Evolutionary conservation across 345 rosid species (phyloP).

Genomic region (Salix caprea): DNA sequence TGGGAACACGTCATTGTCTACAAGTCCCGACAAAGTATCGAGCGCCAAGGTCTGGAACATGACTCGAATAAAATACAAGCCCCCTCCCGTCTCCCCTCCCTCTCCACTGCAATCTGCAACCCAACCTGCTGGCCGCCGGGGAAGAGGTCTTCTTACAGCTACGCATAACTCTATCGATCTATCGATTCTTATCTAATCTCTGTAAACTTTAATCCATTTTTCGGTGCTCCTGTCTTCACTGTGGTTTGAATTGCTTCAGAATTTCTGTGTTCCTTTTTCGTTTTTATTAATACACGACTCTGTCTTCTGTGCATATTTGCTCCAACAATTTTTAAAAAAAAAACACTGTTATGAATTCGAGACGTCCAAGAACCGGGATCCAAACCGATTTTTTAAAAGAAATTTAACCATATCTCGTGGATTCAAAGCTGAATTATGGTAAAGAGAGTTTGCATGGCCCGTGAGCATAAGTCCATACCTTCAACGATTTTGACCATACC

Average conservation of each 20-base stretch:
- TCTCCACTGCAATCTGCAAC: too few relatives aligned
- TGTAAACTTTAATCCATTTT: not conserved
- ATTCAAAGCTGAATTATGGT: too few relatives aligned
- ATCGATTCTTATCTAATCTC: not conserved
- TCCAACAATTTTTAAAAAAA: not conserved
- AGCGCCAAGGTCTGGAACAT: slow-evolving; percentile 10
- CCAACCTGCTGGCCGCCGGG: too few relatives aligned
- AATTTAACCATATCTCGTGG: too few relatives aligned
- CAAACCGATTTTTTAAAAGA: too few relatives aligned
- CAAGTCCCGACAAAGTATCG: slow-evolving; percentile 35
- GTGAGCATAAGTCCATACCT: not conserved
- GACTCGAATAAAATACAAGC: not conserved
- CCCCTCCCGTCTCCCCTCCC: too few relatives aligned
- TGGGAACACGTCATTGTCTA: slow-evolving; percentile 32
- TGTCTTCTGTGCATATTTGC: not conserved
- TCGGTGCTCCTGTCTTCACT: not conserved
- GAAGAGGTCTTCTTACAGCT: too few relatives aligned
- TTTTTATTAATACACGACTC: not conserved
- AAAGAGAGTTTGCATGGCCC: not conserved
- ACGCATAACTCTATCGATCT: not conserved
- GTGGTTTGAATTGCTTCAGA: too few relatives aligned
- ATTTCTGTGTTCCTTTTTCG: too few relatives aligned
- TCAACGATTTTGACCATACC: not conserved
- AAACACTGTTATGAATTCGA: too few relatives aligned
- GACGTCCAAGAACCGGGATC: too few relatives aligned